phyloP scores from a whole-genome alignment of 208 protist species.

The Crithidia brevicula region DNA sequence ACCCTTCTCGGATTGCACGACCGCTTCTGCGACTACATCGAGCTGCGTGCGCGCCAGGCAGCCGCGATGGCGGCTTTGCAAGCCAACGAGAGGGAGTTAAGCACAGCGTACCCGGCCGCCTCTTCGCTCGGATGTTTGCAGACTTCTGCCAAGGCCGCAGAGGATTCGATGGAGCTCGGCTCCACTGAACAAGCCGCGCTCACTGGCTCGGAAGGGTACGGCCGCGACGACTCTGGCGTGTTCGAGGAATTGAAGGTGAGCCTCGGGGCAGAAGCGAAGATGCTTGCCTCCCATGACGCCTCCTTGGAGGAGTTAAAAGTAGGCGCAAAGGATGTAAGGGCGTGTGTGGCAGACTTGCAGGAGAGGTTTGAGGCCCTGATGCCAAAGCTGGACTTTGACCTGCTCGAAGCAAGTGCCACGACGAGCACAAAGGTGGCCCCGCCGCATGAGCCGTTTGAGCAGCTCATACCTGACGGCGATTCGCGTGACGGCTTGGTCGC shows the following conservation, averaged over 20 bases:
- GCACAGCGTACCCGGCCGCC: not conserved
- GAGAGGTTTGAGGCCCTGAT: conserved; percentile 8
- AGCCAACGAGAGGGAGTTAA: not conserved
- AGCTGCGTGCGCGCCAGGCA: not conserved
- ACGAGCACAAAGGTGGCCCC: not conserved
- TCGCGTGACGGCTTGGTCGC: not conserved
- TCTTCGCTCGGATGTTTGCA: no score
- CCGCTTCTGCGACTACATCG: conserved; percentile 17
- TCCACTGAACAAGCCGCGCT: not conserved
- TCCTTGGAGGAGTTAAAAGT: conserved; percentile 14
- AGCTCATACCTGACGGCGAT: not conserved
- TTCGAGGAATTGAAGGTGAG: not conserved
- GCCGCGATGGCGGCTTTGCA: not conserved
- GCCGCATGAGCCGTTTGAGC: conserved; percentile 2
- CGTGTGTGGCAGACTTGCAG: not conserved
- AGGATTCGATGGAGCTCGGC: no score
- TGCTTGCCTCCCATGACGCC: not conserved
- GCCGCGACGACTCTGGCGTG: not conserved
- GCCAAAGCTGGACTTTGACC: conserved; percentile 1
- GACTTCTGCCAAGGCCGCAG: no score
- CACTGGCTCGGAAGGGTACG: not conserved
- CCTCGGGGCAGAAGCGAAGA: not conserved
- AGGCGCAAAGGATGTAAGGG: not conserved
- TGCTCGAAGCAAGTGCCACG: not conserved
- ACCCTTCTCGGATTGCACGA: conserved; percentile 9